Conservation (phyloP, 2,329 filamentous ascomycete genomes). For the Botrytis sinoallii region DNA sequence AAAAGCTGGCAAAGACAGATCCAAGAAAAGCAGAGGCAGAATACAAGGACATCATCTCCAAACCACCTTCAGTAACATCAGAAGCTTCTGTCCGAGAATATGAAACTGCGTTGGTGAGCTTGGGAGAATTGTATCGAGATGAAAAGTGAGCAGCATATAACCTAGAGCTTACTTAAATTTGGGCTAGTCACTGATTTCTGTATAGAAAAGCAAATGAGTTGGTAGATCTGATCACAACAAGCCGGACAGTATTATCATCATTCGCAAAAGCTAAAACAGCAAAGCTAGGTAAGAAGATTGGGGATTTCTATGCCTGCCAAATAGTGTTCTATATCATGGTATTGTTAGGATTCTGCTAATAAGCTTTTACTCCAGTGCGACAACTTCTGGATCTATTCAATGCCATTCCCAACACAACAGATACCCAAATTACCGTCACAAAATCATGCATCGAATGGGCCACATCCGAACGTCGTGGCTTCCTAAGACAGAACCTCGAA, state of each 20-base stretch:
- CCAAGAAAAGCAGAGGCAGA: constrained; percentile 79
- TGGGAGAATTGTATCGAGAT: constrained; percentile 92
- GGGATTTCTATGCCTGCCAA: not conserved
- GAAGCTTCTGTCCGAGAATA: constrained; percentile 90
- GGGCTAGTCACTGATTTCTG: constrained; percentile 33
- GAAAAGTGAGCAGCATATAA: constrained; percentile 58
- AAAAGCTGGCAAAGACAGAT: constrained; percentile 76
- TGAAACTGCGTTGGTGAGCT: constrained; percentile 79
- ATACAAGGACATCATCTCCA: constrained; percentile 86
- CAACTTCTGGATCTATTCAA: constrained; percentile 95
- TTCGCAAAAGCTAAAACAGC: constrained; percentile 99
- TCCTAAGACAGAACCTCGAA: constrained; percentile 97
- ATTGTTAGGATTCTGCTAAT: not conserved
- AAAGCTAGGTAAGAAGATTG: constrained; percentile 72
- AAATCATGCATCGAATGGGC: constrained; percentile 99
- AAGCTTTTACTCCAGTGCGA: constrained; percentile 61
- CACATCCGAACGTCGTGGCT: constrained; percentile 86
- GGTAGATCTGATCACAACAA: constrained; percentile 84
- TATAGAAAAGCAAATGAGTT: constrained; percentile 76
- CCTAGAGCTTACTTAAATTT: not conserved
- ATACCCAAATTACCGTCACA: constrained; percentile 90
- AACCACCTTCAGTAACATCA: constrained; percentile 75
- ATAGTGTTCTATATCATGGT: not conserved
- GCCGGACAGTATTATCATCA: constrained; percentile 84
- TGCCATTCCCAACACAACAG: constrained; percentile 88